Evolutionary conservation across 352 stramenopile genomes (phyloP), one percentile per base, ranked within the genome.

Genomic region (Globisporangium heterothallicum): DNA sequence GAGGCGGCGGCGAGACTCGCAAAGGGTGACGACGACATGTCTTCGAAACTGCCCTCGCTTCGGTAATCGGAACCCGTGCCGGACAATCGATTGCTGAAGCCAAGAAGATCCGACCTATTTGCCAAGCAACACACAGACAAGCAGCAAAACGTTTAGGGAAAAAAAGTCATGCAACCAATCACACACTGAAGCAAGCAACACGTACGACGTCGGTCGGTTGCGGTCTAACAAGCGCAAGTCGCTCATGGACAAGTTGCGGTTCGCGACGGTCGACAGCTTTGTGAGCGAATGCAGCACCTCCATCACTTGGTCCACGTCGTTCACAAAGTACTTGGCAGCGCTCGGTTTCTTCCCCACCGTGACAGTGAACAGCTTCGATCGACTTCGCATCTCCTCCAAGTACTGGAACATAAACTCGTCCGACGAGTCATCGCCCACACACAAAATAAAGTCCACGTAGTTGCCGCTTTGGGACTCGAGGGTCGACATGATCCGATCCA

Each of bases 291-390:
- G 70, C 27, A 99, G 58, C 24, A 98, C 72, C 54, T 98, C 95
- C 66, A 96, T 91, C 14, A 98, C 96, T 70, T 98, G 87, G 13
- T 97, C 88, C 16, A 98, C 89, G 63, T 99, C 96, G 61, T 99
- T 97, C 27, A 99, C 75, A 61, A 98, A 99, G 58, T 97, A 98
- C 41, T 97, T 94, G 16, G 97, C 97, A 38, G 91, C 90, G 61
- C 88, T 98, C 10, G 97, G 97, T 59, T 99, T 99, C 66, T 99
- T 98, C 24, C 97, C 97, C 12, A 99, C 96, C 1, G 96, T 99
- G 43, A 95, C 93, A 1, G 97, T 99, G 48, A 98, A 98, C 32
- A 84, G 64, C 59, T 94, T 94, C 4, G 67, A 60, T 9, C 78
- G 68, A 35, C 64, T 73, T 21, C 79, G 77, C 25, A 65, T 66